Evolutionary conservation across 2,329 filamentous ascomycete species (phyloP).

Genomic region (Graphilbum ipis-grandicollis): DNA sequence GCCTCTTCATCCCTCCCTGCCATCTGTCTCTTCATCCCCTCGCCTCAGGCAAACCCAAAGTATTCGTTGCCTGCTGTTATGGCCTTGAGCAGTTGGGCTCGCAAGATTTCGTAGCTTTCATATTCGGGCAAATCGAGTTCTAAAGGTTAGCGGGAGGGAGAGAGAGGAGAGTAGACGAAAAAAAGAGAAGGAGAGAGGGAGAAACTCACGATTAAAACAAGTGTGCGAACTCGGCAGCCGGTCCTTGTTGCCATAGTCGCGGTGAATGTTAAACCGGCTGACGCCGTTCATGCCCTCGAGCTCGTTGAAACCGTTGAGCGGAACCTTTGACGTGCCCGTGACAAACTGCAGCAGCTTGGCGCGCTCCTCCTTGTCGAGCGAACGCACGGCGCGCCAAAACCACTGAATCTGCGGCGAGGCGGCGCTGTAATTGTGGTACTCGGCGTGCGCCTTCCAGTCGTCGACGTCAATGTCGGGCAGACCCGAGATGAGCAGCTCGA

Average conservation of each 20-base stretch:
- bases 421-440: conserved; percentile 93
- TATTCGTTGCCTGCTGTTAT: conserved; percentile 97
- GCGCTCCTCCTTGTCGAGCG: conserved; percentile 96
- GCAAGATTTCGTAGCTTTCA: conserved; percentile 81
- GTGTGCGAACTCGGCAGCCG: conserved; percentile 92
- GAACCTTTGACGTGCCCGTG: conserved; percentile 94
- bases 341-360: conserved; percentile 96
- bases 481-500: conserved; percentile 91
- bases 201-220: conserved; percentile 89
- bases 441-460: conserved; percentile 98
- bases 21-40: too few relatives aligned
- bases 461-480: conserved; percentile 94
- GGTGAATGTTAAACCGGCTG: conserved; percentile 96
- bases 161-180: too few relatives aligned
- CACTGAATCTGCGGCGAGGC: conserved; percentile 95
- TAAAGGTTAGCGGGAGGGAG: conserved; percentile 18
- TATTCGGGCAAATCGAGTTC: conserved; percentile 98
- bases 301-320: conserved; percentile 96
- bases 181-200: background rate
- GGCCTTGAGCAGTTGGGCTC: conserved; percentile 78
- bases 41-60: conserved; percentile 75
- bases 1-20: too few relatives aligned
- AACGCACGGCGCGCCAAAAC: conserved; percentile 97
- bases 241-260: conserved; percentile 93
- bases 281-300: conserved; percentile 98